phyloP scores from a whole-genome alignment of 2,329 filamentous ascomycete species.

The Zymoseptoria pseudotritici region DNA sequence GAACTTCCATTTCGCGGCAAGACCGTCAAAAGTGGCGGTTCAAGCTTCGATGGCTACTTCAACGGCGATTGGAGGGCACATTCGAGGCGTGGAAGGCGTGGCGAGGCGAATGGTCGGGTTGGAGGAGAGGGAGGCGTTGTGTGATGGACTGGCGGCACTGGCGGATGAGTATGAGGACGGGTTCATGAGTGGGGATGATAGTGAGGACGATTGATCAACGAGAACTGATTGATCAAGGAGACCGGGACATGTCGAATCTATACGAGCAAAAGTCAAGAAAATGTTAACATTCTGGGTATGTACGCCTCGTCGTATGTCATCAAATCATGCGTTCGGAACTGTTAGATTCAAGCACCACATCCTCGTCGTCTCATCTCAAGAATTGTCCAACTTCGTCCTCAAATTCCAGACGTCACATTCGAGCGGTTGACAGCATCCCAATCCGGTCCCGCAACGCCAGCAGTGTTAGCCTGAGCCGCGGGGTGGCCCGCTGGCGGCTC shows the following conservation, averaged over 20 bases:
- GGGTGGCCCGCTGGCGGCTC: background rate
- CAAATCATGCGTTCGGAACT: background rate
- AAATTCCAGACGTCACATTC: background rate
- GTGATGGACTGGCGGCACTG: slow-evolving; percentile 72
- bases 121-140: slow-evolving; percentile 77
- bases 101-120: slow-evolving; percentile 57
- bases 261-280: background rate
- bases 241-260: background rate
- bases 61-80: slow-evolving; percentile 59
- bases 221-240: slow-evolving; percentile 9
- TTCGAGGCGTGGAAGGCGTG: slow-evolving; percentile 49
- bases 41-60: slow-evolving; percentile 61
- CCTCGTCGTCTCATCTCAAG: too few species aligned
- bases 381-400: background rate
- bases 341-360: background rate
- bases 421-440: slow-evolving; percentile 9
- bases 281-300: background rate
- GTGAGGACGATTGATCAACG: slow-evolving; percentile 44
- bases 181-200: slow-evolving; percentile 63
- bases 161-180: slow-evolving; percentile 84
- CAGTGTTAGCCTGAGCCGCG: slow-evolving; percentile 1
- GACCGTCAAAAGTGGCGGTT: slow-evolving; percentile 38
- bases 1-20: slow-evolving; percentile 52
- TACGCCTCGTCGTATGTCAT: background rate
- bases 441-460: slow-evolving; percentile 8